phyloP scores from a whole-genome alignment of 768 basidiomycete species.

The Amanita pseudoporphyria region DNA sequence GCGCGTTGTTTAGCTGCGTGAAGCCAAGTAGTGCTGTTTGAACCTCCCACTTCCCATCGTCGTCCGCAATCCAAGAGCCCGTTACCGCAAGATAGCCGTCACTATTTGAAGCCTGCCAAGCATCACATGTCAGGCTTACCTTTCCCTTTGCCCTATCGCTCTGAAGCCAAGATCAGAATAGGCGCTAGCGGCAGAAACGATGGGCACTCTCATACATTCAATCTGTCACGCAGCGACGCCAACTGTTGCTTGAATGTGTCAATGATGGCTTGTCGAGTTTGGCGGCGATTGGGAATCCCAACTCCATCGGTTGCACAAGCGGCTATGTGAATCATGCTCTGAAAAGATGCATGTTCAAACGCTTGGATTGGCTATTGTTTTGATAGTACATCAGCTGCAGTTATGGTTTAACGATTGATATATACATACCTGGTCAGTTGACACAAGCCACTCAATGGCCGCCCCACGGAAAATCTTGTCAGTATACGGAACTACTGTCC shows the following conservation, averaged over 20 bases:
- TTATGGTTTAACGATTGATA: too few species aligned
- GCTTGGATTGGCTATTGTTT: background rate
- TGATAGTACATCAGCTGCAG: too few species aligned
- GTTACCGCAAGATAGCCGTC: conserved; percentile 32
- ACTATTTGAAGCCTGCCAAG: conserved; percentile 13
- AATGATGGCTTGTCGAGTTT: background rate
- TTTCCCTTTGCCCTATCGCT: background rate
- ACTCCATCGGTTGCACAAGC: background rate
- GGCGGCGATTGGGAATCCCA: background rate
- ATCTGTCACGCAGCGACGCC: background rate
- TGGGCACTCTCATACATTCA: too few species aligned
- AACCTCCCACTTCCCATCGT: conserved; percentile 16
- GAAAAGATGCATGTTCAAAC: background rate
- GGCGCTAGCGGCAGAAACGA: too few species aligned
- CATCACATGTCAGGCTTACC: background rate
- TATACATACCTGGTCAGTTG: background rate
- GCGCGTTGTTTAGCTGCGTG: conserved; percentile 25
- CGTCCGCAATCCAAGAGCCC: conserved; percentile 29
- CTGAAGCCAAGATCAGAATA: background rate
- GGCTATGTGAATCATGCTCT: too few species aligned
- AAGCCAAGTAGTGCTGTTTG: conserved; percentile 25
- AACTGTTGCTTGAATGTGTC: background rate
- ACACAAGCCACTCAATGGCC: too few species aligned
- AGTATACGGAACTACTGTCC: too few species aligned
- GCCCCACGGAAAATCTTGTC: background rate